Evolutionary conservation across 176 grass and related monocot genomes (phyloP), one percentile per base, ranked within the genome.

Genomic region (Puya raimondii): DNA sequence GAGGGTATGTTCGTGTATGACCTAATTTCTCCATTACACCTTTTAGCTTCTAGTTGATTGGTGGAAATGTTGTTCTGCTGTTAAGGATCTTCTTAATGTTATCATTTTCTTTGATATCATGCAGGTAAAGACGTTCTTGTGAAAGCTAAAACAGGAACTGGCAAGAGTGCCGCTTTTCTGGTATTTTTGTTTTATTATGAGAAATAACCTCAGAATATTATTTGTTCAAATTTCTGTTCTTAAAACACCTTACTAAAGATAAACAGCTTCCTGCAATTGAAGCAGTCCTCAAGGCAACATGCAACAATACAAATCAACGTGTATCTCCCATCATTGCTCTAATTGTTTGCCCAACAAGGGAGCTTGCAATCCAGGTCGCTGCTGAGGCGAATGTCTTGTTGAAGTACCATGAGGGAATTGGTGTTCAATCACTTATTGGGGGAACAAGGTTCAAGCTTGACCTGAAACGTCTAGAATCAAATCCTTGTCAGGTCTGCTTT

Each of bases 251-350:
- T 83, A 83, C 69, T 83, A 73, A 83, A 83, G 84, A 83, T 84
- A 86, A 80, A 91, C 92, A 91, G 92, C 80, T 96, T 72, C 92
- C 92, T 88, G 88, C 89, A 89, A 96, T 96, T 77, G 93, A 96
- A 92, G 83, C 89, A 92, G 89, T 89, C 79, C 68, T 92, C 56
- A 87, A 96, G 61, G 79, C 68, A 76, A 87, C 73, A 68, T 77
- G 79, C 68, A 86, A 21, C 33, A 78, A 70, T 67, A 75, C 70
- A 72, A 96, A 96, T 65, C 78, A 76, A 33, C 84, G 81, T 67
- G 79, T 92, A 51, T 86, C 88, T 76, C 93, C 86, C 82, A 87
- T 91, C 85, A 82, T 78, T 76, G 81, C 66, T 72, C 86, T 92
- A 68, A n/a, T 92, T 67, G 76, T 96, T 59, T 91, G 88, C 59